Base-by-base conservation (phyloP, 805 yeast genomes). In the Candida suzukii region DNA sequence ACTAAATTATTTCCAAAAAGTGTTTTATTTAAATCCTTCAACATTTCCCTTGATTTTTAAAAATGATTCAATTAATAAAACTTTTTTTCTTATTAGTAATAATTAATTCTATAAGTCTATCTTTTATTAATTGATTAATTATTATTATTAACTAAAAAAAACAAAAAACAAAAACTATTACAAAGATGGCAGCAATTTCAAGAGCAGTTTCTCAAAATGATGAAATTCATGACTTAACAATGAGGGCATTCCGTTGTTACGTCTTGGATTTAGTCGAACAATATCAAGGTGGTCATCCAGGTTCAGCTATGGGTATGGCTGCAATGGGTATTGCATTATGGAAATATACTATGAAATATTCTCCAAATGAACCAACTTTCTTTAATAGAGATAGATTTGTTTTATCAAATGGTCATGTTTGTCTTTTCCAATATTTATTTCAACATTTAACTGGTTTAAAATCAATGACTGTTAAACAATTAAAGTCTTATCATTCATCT, bases 261-360 rank as follows among this genome's bases (percentile, higher is more conserved):
- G 48, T 60, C 25, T 58, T 58, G 18, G 58, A 53, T 36, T 38
- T 53, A 16, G 58, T 53, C 35, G 50, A 53, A 35, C 51, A 54
- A 38, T 56, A 47, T 37, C 53, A 56, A 36, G 70, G 33, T 46
- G 99, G 99, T 52, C 99, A 91, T 71, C 99, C 99, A 41, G 99
- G 99, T 72, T 63, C 66, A 19, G 68, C 70, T 25, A 60, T 64
- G 60, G 70, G 64, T 11, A 63, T 65, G 68, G 98, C 98, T 40
- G 98, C 98, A 56, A 80, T 91, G 78, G 98, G 98, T 49, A 73
- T 91, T 68, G 97, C 99, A 14, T 95, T 97, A 37, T 81, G 90
- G 46, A 95, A 96, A 48, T 96, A 91, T 66, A 82, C 79, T 42
- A 74, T 90, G 83, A 83, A 70, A 56, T 78, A 85, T 73, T 87